Percentiles rank a stretch among this genome's conserved stretches.
Evolutionary conservation across 148 eudicot genomes (phyloP).

Genomic region (Oxyria digyna): DNA sequence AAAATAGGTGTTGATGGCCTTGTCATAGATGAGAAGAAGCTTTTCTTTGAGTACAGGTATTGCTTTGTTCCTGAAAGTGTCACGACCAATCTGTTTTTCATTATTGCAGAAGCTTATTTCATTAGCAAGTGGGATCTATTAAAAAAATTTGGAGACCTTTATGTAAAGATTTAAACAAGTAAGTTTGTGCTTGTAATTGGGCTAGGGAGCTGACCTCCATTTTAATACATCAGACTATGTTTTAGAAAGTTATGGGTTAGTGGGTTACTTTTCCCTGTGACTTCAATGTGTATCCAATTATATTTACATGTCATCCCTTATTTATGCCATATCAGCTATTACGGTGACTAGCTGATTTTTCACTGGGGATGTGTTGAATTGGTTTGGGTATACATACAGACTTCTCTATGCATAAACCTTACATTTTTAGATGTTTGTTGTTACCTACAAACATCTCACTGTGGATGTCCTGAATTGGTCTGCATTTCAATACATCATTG

Average conservation of each 20-base stretch:
- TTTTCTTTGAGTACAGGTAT: slow-evolving; percentile 90
- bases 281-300: background rate
- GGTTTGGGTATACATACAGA: too few relatives aligned
- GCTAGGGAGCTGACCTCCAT: background rate
- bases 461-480: background rate
- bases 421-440: background rate
- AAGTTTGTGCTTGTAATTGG: background rate
- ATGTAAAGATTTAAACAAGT: background rate
- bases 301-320: background rate
- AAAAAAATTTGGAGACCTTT: background rate
- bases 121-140: background rate
- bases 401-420: too few relatives aligned
- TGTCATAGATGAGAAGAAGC: slow-evolving; percentile 72
- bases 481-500: too few relatives aligned
- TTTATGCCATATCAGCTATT: background rate
- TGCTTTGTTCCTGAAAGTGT: background rate
- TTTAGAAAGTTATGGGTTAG: background rate
- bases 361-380: background rate
- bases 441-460: background rate
- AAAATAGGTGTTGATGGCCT: slow-evolving; percentile 85
- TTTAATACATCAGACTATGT: background rate
- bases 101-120: background rate
- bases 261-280: background rate
- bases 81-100: background rate
- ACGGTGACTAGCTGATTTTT: background rate